Evolutionary conservation across 495 filamentous ascomycete species (phyloP), one percentile per base, ranked within the genome.

Genomic region (Aspergillus haitiensis): DNA sequence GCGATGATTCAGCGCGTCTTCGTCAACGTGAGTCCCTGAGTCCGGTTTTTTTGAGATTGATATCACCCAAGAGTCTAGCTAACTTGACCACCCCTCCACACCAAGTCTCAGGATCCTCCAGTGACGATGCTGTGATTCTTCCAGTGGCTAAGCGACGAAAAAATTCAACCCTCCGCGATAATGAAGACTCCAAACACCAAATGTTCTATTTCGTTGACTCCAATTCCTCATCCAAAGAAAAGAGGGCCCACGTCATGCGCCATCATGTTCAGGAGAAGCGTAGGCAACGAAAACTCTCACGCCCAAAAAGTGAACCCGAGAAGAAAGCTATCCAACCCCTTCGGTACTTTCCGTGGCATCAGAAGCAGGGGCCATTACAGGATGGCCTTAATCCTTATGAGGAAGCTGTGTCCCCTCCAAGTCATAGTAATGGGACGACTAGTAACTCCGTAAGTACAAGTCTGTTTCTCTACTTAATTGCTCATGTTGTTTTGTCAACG

Each of bases 181-280:
- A 67, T 11, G 52, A 66, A 35, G 40, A 66, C 1, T 33, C 61
- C 18, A 72, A 70, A 52, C 72, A 64, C 13, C 75, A 74, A 64
- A 61, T 70, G 6, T 80, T 78, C 51, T 80, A 76, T 49, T 80
- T 80, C 61, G 77, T 80, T 52, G 72, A 80, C 47, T 69, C 71
- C 6, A 72, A 69, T 56, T 77, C 75, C 0, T 77, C 75, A 5
- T 77, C 77, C 9, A 71, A 76, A 31, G 77, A 78, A 56, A 78
- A 78, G 53, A 71, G 77, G 51, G 74, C 77, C 13, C 77, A 80
- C 70, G 77, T 80, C 11, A 80, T 80, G 77, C 73, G 75, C n/a
- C 74, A 80, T 46, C 77, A 80, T 66, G 75, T 78, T 32, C 75
- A 78, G 57, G 70, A 77, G 58, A 80, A 78, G 61, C 64, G 68